These are phyloP conservation scores for Pythium rishiriense DNA, from an alignment of 352 stramenopile species.

Conservation along the genomic window DNA sequence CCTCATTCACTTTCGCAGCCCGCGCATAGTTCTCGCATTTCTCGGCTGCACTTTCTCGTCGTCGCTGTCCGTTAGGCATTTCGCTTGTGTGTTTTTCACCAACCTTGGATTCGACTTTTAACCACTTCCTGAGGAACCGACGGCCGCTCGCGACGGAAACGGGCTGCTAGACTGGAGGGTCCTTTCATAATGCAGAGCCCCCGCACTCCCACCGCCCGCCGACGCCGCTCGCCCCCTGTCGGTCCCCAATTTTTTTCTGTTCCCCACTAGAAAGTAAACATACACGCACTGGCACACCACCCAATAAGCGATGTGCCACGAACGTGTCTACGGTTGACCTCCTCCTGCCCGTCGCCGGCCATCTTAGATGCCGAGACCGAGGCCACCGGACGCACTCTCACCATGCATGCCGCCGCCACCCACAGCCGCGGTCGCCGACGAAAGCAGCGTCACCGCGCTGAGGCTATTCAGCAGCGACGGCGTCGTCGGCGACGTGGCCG, in stretches of 20 bases:
- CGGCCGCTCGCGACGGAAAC: neutral
- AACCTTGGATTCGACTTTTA: slow-evolving; percentile 31
- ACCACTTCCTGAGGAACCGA: slow-evolving; percentile 29
- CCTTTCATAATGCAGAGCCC: slow-evolving; percentile 12
- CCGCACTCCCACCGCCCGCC: neutral
- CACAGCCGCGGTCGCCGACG: slow-evolving; percentile 17
- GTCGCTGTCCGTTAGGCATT: slow-evolving; percentile 10
- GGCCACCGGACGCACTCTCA: slow-evolving; percentile 10
- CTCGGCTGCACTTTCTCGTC: slow-evolving; percentile 13
- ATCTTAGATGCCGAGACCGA: slow-evolving; percentile 17
- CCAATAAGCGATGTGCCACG: slow-evolving; percentile 15
- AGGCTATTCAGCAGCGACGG: slow-evolving; percentile 29
- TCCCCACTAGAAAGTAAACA: slow-evolving; percentile 21
- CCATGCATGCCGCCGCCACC: slow-evolving; percentile 17
- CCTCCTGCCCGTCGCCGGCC: neutral
- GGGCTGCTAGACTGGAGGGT: neutral
- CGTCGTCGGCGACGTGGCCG: slow-evolving; percentile 28
- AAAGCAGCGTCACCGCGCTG: slow-evolving; percentile 26
- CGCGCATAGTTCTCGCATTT: slow-evolving; percentile 28
- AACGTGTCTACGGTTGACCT: slow-evolving; percentile 14
- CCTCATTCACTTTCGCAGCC: slow-evolving; percentile 15
- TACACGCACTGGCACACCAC: slow-evolving; percentile 8
- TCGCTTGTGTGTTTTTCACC: slow-evolving; percentile 18
- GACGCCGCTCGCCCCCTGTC: slow-evolving; percentile 3
- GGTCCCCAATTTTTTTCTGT: slow-evolving; percentile 18